Base-by-base conservation (phyloP, 345 rosid species). In the Excoecaria cochinchinensis region DNA sequence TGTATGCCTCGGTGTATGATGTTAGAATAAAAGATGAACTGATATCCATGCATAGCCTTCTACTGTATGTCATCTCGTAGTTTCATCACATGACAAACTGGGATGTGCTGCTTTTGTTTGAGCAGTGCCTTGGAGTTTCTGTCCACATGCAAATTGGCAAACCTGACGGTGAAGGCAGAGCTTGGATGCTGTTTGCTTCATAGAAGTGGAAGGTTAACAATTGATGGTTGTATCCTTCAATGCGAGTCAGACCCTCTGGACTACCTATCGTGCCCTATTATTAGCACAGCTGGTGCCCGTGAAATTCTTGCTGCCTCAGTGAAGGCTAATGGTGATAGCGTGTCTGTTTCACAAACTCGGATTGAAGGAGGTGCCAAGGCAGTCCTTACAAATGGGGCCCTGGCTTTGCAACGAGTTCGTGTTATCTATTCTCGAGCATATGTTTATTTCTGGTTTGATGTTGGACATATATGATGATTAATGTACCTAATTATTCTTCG, bases 131-230 rank as follows among this genome's bases (percentile, higher is more conserved):
- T 95, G 88, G 98, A 93, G 82, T 82, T 92, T 82, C 79, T 86
- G 58, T 87, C 98, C 11, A 87, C 95, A 31, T 92, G 97, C 89
- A 92, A 95, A 82, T 81, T 95, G 67, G 75, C 90, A 0, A 95
- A 95, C 85, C 75, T 95, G 77, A 93, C 95, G 0, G 93, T 95
- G 78, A 89, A 84, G 83, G 92, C 95, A 8, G 99, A 91, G 87
- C 97, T 95, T 0, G 99, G 99, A 6, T 90, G 97, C 86, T 95
- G 98, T 82, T 86, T 93, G 88, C 97, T 90, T 62, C 98, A 93
- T 59, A 80, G 93, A 84, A 90, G 92, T 76, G 99, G 99, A 78
- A 90, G 90, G 83, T 79, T 91, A 61, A 93, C 86, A n/a, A 87
- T 93, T 40, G 98, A 95, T 58, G 89, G 90, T n/a, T 95, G 99